Conservation (phyloP, 345 rosid species). For the Rhizophora apiculata region DNA sequence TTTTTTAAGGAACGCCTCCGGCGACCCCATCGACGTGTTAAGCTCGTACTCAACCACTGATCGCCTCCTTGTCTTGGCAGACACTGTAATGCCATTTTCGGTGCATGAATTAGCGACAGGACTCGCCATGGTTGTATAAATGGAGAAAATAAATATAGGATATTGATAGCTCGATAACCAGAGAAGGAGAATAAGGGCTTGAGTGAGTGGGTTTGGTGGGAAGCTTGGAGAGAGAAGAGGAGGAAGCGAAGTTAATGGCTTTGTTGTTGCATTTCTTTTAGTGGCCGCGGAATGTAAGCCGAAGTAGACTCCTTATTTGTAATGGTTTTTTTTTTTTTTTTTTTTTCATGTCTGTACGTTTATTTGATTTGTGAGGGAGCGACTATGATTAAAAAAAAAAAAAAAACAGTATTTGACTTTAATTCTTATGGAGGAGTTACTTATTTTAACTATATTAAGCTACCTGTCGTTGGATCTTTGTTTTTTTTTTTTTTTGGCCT, state of each 20-base stretch:
- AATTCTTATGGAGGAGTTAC: no score
- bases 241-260: not conserved
- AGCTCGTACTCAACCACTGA: not conserved
- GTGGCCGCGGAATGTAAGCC: not conserved
- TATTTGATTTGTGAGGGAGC: not conserved
- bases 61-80: conserved; percentile 27
- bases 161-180: not conserved
- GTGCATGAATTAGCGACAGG: not conserved
- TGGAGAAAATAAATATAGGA: not conserved
- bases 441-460: no score
- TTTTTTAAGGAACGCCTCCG: not conserved
- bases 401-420: no score
- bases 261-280: not conserved
- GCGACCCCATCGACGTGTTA: not conserved
- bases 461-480: no score
- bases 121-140: not conserved
- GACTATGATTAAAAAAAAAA: no score
- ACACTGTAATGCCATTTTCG: not conserved
- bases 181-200: not conserved
- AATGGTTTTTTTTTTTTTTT: no score
- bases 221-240: not conserved
- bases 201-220: not conserved
- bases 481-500: no score
- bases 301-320: not conserved
- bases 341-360: not conserved